Percentiles rank a stretch among this genome's conserved stretches.
Evolutionary conservation across 129 eudicot species (phyloP).

Genomic region (Flaveria robusta): DNA sequence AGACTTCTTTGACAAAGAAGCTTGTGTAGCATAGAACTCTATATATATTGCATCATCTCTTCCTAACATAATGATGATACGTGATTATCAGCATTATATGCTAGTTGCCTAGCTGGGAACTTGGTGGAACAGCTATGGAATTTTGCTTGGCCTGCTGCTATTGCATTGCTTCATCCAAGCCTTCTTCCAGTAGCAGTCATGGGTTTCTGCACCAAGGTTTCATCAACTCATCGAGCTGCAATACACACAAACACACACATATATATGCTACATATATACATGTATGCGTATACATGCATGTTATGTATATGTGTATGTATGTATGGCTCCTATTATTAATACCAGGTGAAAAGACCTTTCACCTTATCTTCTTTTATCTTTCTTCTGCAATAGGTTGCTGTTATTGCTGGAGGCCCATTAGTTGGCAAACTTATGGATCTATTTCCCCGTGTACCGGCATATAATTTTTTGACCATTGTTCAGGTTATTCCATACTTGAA

Average conservation of each 20-base stretch:
- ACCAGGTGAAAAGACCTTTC: constrained; percentile 18
- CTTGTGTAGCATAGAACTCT: not conserved
- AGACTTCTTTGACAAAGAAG: not conserved
- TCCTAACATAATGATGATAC: constrained; percentile 37
- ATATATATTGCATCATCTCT: constrained; percentile 9
- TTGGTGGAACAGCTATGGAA: constrained; percentile 97
- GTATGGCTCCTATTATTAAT: not conserved
- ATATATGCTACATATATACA: not conserved
- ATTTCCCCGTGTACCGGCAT: constrained; percentile 86
- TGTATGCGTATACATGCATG: not conserved
- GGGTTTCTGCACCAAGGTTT: constrained; percentile 89
- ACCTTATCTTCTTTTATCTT: constrained; percentile 28
- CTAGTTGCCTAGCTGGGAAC: constrained; percentile 88
- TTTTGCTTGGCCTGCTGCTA: constrained; percentile 96
- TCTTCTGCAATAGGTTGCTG: constrained; percentile 64
- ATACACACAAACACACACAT: not conserved
- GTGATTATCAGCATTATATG: constrained; percentile 72
- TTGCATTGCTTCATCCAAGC: constrained; percentile 92
- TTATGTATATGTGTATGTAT: not conserved
- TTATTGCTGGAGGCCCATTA: constrained; percentile 86
- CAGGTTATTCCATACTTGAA: constrained; percentile 56
- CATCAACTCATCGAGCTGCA: constrained; percentile 10
- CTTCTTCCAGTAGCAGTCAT: constrained; percentile 97
- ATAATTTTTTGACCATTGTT: constrained; percentile 57
- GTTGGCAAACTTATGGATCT: constrained; percentile 93